Base-by-base conservation (phyloP, 176 grass and related monocot genomes). In the Phoenix dactylifera region DNA sequence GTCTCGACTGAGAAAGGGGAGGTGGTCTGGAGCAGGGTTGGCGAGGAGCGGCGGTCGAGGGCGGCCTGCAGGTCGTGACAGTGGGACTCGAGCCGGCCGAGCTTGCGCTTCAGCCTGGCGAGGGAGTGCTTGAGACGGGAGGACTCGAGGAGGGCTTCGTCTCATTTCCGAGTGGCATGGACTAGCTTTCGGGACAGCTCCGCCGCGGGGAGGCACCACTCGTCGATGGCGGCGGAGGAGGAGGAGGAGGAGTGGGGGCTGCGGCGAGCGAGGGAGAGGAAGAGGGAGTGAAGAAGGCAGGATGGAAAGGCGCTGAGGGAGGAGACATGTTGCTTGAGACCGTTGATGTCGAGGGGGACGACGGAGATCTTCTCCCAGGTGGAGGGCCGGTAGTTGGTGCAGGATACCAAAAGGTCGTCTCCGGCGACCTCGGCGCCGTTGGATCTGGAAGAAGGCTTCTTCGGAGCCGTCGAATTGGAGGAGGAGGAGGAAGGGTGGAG, bases 21-120 rank as follows among this genome's bases (percentile, higher is more conserved):
- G 32, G 30, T 6, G 6, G 7, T 35, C 3, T 32, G 58, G 18
- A 73, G 59, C 70, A 53, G 59, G 55, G 9, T 39, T 10, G 32
- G 32, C 7, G 7, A 39, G 69, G 51, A 26, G 65, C 25, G 15
- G n/a, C 10, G 52, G 23, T 25, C 23, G 77, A 77, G 30, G 79
- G 87, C 20, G 18, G 22, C 5, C 1, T 22, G 49, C 35, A 73
- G 55, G 24, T 68, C 56, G 17, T 64, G 63, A 63, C 72, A 80
- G n/a, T 51, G 54, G 1, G 86, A 30, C 74, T 95, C 90, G 62
- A 98, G 87, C 24, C 63, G 75, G 1, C 79, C 72, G 30, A 98
- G 62, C 73, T 98, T 88, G 63, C 24, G 76, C 76, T 98, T 83
- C 39, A 98, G 87, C 76, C 88, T 87, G 12, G 87, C 61, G 25